phyloP scores from a whole-genome alignment of 345 rosid species.

The Eucalyptus shirleyi region DNA sequence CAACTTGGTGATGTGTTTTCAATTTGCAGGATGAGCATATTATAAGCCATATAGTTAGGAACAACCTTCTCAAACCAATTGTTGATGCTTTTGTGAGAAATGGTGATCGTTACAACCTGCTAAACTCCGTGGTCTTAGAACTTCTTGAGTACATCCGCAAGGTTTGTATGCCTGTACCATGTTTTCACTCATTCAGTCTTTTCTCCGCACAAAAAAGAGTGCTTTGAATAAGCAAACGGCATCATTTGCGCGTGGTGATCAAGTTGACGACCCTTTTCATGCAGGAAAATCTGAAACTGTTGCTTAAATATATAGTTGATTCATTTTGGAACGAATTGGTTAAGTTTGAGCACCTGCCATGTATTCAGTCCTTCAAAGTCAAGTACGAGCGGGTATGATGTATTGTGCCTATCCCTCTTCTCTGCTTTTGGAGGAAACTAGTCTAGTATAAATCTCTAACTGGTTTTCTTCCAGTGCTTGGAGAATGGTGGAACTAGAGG shows the following conservation, averaged over 20 bases:
- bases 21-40: slow-evolving; percentile 76
- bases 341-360: slow-evolving; percentile 40
- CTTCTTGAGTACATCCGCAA: slow-evolving; percentile 88
- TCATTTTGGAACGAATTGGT: slow-evolving; percentile 75
- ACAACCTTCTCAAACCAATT: slow-evolving; percentile 75
- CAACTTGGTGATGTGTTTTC: neutral
- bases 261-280: neutral
- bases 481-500: slow-evolving; percentile 54
- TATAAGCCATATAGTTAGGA: slow-evolving; percentile 70
- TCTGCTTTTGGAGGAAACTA: neutral
- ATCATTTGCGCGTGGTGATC: neutral
- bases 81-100: slow-evolving; percentile 79
- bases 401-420: neutral
- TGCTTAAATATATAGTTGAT: slow-evolving; percentile 70
- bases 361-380: slow-evolving; percentile 54
- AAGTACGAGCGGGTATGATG: slow-evolving; percentile 69
- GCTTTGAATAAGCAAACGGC: neutral
- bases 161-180: slow-evolving; percentile 22
- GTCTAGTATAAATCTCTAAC: neutral
- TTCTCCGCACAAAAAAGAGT: neutral
- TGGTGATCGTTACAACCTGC: slow-evolving; percentile 84
- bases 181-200: neutral
- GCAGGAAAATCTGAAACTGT: slow-evolving; percentile 75
- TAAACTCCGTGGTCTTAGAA: slow-evolving; percentile 87
- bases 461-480: slow-evolving; percentile 41